These are phyloP conservation scores for Candida chauliodis DNA, from an alignment of 805 yeast genomes.

Conservation along the genomic window DNA sequence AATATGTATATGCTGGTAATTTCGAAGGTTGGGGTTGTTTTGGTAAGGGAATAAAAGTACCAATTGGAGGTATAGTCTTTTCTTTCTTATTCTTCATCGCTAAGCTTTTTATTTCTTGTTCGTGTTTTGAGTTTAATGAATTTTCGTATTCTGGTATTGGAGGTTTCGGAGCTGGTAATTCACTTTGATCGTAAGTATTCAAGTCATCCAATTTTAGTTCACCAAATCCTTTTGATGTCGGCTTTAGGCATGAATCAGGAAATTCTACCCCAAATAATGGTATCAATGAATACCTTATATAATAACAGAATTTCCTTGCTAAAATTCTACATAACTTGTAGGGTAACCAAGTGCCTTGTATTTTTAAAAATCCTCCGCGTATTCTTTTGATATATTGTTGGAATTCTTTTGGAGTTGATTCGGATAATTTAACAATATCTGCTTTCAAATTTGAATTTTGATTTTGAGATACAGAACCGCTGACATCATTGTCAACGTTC, in stretches of 20 bases:
- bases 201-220: slow-evolving; percentile 45
- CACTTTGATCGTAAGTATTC: slow-evolving; percentile 1
- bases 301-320: slow-evolving; percentile 73
- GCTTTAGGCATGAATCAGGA: slow-evolving; percentile 56
- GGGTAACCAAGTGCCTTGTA: slow-evolving; percentile 94
- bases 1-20: not conserved
- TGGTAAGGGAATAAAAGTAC: slow-evolving; percentile 2
- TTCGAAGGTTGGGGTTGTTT: slow-evolving; percentile 5
- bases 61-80: slow-evolving; percentile 4
- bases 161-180: slow-evolving; percentile 6
- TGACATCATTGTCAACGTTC: slow-evolving; percentile 6
- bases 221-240: slow-evolving; percentile 63
- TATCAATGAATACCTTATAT: slow-evolving; percentile 68
- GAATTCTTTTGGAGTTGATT: slow-evolving; percentile 56
- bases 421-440: slow-evolving; percentile 70
- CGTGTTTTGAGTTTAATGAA: not conserved
- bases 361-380: slow-evolving; percentile 86
- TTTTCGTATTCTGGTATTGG: not conserved
- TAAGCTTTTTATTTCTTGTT: not conserved
- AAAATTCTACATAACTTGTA: slow-evolving; percentile 60
- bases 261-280: slow-evolving; percentile 78
- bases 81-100: not conserved
- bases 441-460: slow-evolving; percentile 46
- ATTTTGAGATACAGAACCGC: slow-evolving; percentile 1
- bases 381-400: slow-evolving; percentile 66